phyloP scores from a whole-genome alignment of 441 rosid species.

The Populus hybrid region DNA sequence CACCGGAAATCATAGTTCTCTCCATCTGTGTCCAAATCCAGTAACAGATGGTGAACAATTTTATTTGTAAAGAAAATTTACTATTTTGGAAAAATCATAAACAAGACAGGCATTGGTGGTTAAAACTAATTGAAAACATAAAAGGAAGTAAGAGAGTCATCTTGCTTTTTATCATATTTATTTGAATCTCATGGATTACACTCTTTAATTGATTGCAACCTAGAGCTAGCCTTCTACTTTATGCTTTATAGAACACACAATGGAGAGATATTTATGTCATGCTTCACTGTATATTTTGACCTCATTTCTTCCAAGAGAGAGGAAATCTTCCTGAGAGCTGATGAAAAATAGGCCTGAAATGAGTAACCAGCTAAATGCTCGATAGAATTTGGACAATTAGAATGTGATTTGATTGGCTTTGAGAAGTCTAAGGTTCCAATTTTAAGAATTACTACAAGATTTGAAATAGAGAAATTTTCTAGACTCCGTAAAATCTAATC shows the following conservation, averaged over 20 bases:
- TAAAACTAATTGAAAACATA: not conserved
- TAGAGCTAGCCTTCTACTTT: not conserved
- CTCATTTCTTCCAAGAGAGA: not conserved
- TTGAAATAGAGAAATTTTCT: too few species aligned
- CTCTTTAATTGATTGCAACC: not conserved
- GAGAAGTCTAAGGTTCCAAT: too few species aligned
- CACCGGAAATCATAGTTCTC: conserved; percentile 1
- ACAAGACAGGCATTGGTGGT: not conserved
- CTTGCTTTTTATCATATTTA: not conserved
- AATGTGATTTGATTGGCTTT: too few species aligned
- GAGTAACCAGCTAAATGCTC: too few species aligned
- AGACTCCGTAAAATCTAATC: too few species aligned
- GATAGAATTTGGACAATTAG: too few species aligned
- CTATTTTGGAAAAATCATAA: not conserved
- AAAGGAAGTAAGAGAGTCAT: not conserved
- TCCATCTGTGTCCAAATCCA: not conserved
- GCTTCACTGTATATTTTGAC: not conserved
- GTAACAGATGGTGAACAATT: not conserved
- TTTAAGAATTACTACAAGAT: too few species aligned
- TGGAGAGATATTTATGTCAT: not conserved
- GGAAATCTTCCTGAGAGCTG: not conserved
- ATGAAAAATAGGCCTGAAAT: too few species aligned
- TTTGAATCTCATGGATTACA: not conserved
- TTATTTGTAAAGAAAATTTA: not conserved
- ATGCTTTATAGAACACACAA: not conserved